Evolutionary conservation across 495 filamentous ascomycete genomes (phyloP).

Genomic region (Astrocystis sublimbata): DNA sequence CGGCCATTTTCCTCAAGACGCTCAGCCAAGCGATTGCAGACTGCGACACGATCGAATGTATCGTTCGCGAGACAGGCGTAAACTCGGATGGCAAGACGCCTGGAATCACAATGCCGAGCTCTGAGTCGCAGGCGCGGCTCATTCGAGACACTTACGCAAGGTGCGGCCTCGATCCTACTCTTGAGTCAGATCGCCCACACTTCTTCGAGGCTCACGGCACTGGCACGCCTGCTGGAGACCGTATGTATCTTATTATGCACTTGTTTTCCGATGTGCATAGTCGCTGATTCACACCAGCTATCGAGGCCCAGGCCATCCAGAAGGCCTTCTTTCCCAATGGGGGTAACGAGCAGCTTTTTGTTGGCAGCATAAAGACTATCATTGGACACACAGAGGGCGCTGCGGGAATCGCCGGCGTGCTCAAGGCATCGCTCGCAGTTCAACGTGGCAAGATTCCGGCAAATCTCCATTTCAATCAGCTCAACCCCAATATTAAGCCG

Average conservation of each 20-base stretch:
- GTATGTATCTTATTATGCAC: too few species aligned
- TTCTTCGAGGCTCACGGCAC: conserved; percentile 57
- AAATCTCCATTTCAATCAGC: conserved; percentile 43
- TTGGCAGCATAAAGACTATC: conserved; percentile 37
- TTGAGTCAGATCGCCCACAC: too few species aligned
- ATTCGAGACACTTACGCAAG: conserved; percentile 51
- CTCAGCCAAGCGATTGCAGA: conserved; percentile 7
- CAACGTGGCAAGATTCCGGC: conserved; percentile 48
- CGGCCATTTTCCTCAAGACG: too few species aligned
- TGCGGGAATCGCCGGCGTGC: conserved; percentile 50
- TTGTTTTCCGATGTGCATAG: too few species aligned
- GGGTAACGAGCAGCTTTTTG: too few species aligned
- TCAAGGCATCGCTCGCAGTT: conserved; percentile 49
- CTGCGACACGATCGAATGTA: not conserved
- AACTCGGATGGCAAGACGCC: conserved; percentile 38
- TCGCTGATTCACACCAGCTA: too few species aligned
- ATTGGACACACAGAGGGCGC: conserved; percentile 56
- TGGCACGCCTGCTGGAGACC: conserved; percentile 58
- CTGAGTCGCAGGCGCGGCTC: conserved; percentile 50
- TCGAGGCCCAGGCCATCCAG: conserved; percentile 27
- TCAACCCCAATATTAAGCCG: conserved; percentile 42
- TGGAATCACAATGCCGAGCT: conserved; percentile 48
- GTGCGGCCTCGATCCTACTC: conserved; percentile 44
- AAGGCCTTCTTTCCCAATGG: too few species aligned
- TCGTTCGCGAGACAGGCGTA: conserved; percentile 36